Evolutionary conservation across 495 filamentous ascomycete species (phyloP).

Genomic region (Diplogelasinospora grovesii): DNA sequence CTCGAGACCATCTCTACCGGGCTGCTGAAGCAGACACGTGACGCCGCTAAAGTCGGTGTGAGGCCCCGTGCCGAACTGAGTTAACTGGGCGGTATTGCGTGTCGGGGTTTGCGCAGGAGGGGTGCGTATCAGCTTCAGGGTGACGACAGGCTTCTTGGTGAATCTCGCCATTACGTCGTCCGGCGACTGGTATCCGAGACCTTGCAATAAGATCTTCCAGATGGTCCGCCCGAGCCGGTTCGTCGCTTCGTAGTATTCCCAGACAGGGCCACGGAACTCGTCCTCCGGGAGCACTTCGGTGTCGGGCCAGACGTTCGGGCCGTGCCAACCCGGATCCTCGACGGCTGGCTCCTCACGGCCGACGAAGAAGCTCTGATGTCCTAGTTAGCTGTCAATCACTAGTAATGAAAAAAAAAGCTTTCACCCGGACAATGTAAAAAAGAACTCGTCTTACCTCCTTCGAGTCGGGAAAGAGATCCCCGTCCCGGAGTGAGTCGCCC

Average conservation of each 20-base stretch:
- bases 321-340: background rate
- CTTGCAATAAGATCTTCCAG: conserved; percentile 31
- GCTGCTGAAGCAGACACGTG: conserved; percentile 38
- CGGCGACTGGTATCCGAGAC: conserved; percentile 31
- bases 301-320: conserved; percentile 35
- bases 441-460: conserved; percentile 30
- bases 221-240: conserved; percentile 26
- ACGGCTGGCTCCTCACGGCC: conserved; percentile 38
- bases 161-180: conserved; percentile 34
- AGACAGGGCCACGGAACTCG: conserved; percentile 39
- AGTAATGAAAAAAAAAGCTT: conserved; percentile 1
- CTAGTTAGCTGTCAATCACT: too few species aligned
- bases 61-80: conserved; percentile 35
- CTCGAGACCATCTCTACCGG: conserved; percentile 35
- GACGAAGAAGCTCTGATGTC: conserved; percentile 27
- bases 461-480: conserved; percentile 26
- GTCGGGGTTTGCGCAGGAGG: conserved; percentile 23
- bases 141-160: conserved; percentile 38
- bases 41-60: conserved; percentile 34
- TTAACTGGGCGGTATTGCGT: conserved; percentile 30
- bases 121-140: conserved; percentile 42
- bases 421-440: too few species aligned
- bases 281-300: conserved; percentile 29
- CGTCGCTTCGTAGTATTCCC: conserved; percentile 41
- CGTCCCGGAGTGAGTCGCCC: conserved; percentile 20